Evolutionary conservation across 1,284 basidiomycete species (phyloP), one percentile per base, ranked within the genome.

Genomic region (Tilletia horrida): DNA sequence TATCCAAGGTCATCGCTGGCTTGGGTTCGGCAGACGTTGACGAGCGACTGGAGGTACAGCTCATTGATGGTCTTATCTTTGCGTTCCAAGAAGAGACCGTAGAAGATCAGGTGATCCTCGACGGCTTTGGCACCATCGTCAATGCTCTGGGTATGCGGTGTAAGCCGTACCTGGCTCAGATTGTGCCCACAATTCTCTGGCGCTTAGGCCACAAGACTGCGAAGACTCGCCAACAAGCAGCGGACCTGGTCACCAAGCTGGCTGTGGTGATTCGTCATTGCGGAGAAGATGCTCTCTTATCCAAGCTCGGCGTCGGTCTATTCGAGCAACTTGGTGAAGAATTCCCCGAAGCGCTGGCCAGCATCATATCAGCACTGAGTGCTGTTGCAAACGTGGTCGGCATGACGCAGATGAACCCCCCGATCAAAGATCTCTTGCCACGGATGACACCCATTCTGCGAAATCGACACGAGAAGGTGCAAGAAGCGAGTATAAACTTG

Each of bases 331-430:
- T 99, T 65, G 96, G 96, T 82, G 96, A 98, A 84, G 96, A 98
- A 85, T 98, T 98, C 81, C 96, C 95, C 11, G 96, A 99, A 83
- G 96, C 95, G 0, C 87, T 98, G 27, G 96, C 70, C 59, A 95
- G 92, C 84, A 97, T 99, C 83, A 99, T 98, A 82, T 92, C 93
- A 61, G 96, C 96, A 61, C 93, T 96, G 82, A 93, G 92, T 72
- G 94, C 95, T 61, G 98, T 99, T 79, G 96, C 96, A 73, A 98
- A 98, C 78, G 96, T 98, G 42, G 94, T 98, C 70, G 96, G 96
- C 84, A 98, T 99, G 96, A 97, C 95, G 13, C 93, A 97, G 83
- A 98, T 99, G 96, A 97, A 96, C 82, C 96, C 96, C 21, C 96
- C 94, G 0, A 93, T 98, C 62, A 98, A 98, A 84, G 96, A 98